phyloP scores from a whole-genome alignment of 768 basidiomycete genomes.

The Leucocoprinus leucothites region DNA sequence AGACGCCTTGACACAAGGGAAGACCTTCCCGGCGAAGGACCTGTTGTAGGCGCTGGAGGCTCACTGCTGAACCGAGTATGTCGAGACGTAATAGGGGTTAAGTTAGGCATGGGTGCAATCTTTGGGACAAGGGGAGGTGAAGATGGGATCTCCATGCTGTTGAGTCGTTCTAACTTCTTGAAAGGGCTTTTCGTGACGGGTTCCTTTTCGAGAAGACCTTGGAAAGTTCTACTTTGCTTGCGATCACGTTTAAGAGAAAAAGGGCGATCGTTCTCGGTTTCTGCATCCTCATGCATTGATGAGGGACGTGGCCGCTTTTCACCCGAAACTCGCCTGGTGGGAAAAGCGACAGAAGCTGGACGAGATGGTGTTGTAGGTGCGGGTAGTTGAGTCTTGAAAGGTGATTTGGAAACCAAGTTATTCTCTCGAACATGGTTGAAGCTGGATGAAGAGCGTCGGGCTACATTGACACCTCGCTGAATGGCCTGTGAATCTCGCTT shows the following conservation, averaged over 20 bases:
- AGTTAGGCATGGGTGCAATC: slow-evolving; percentile 16
- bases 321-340: slow-evolving; percentile 59
- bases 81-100: slow-evolving; percentile 13
- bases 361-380: slow-evolving; percentile 42
- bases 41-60: slow-evolving; percentile 25
- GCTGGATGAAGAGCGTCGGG: slow-evolving; percentile 72
- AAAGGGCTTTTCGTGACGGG: slow-evolving; percentile 86
- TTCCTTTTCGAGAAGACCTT: slow-evolving; percentile 70
- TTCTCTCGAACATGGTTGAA: slow-evolving; percentile 76
- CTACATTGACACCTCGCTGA: slow-evolving; percentile 46
- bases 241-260: slow-evolving; percentile 69
- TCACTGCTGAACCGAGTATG: slow-evolving; percentile 17
- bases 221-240: slow-evolving; percentile 71
- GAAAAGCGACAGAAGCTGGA: slow-evolving; percentile 30
- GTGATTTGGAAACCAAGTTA: slow-evolving; percentile 82
- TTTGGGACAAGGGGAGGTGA: slow-evolving; percentile 24
- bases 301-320: slow-evolving; percentile 75
- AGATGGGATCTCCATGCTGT: slow-evolving; percentile 24
- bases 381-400: slow-evolving; percentile 70
- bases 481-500: slow-evolving; percentile 58
- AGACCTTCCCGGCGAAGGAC: slow-evolving; percentile 57
- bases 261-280: slow-evolving; percentile 67
- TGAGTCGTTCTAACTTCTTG: slow-evolving; percentile 29
- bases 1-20: slow-evolving; percentile 70
- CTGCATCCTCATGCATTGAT: slow-evolving; percentile 68